These are phyloP conservation scores for Gyromitra esculenta DNA, from an alignment of 2,329 filamentous ascomycete genomes.

Conservation along the genomic window DNA sequence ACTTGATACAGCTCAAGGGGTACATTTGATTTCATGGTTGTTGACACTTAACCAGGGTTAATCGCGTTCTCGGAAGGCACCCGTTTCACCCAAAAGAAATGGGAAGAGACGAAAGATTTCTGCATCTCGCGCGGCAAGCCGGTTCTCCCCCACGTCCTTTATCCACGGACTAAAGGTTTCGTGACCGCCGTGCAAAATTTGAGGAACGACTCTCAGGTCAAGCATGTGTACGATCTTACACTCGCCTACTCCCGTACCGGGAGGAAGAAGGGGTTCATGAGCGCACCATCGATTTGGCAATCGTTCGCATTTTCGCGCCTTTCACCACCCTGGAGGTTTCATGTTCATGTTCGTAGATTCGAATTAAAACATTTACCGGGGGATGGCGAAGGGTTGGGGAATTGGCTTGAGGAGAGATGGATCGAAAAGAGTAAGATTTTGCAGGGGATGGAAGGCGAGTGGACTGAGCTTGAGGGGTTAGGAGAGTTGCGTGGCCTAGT, in stretches of 20 bases:
- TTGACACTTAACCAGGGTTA: slow-evolving; percentile 64
- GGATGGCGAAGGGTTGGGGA: slow-evolving; percentile 64
- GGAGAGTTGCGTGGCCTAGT: slow-evolving; percentile 11
- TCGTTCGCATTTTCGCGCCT: slow-evolving; percentile 62
- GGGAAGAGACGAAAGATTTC: slow-evolving; percentile 65
- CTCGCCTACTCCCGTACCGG: slow-evolving; percentile 66
- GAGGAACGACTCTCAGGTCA: slow-evolving; percentile 65
- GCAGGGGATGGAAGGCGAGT: slow-evolving; percentile 63
- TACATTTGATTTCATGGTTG: not conserved
- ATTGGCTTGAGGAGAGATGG: slow-evolving; percentile 67
- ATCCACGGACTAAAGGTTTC: slow-evolving; percentile 71
- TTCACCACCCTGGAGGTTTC: slow-evolving; percentile 63
- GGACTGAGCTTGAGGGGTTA: slow-evolving; percentile 58
- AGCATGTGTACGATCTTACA: slow-evolving; percentile 68
- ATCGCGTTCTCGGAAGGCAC: slow-evolving; percentile 73
- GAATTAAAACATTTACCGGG: slow-evolving; percentile 64
- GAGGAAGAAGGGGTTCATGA: slow-evolving; percentile 60
- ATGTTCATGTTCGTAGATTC: slow-evolving; percentile 66
- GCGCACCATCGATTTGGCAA: slow-evolving; percentile 67
- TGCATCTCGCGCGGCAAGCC: slow-evolving; percentile 65
- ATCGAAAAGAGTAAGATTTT: slow-evolving; percentile 67
- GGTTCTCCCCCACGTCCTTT: slow-evolving; percentile 69
- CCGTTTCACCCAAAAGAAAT: slow-evolving; percentile 68
- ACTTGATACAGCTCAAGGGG: not conserved
- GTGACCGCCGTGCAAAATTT: slow-evolving; percentile 69